phyloP scores from a whole-genome alignment of 805 yeast genomes.

The Vanderwaltozyma polyspora region DNA sequence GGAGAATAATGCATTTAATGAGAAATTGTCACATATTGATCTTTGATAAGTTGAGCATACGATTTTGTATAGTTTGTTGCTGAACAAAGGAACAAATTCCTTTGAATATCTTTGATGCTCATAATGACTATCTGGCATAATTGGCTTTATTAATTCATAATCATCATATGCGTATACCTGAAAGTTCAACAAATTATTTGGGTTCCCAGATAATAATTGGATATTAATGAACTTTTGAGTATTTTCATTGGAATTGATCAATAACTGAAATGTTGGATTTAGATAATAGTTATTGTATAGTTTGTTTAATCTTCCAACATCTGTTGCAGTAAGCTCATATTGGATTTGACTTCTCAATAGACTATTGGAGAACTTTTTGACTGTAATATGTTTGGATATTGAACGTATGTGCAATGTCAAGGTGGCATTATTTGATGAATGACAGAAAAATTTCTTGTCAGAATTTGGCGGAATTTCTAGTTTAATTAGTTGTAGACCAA shows the following conservation, averaged over 20 bases:
- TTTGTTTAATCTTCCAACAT: too few species aligned
- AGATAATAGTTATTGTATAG: conserved; percentile 8
- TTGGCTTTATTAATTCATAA: conserved; percentile 12
- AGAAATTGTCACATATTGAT: background rate
- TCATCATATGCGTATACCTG: conserved; percentile 18
- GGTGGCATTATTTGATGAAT: conserved; percentile 9
- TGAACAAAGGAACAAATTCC: conserved; percentile 8
- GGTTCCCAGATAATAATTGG: conserved; percentile 8
- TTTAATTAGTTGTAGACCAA: conserved; percentile 31
- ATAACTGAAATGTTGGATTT: conserved; percentile 18
- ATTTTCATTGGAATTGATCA: conserved; percentile 2
- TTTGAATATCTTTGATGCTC: conserved; percentile 5
- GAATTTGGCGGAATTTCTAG: conserved; percentile 5
- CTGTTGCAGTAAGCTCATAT: too few species aligned
- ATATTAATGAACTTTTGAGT: conserved; percentile 9
- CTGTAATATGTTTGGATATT: background rate
- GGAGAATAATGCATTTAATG: background rate
- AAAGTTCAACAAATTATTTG: conserved; percentile 9
- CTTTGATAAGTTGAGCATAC: conserved; percentile 8
- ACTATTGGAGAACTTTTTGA: too few species aligned
- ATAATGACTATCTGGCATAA: conserved; percentile 10
- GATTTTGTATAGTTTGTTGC: conserved; percentile 14
- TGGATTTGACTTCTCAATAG: too few species aligned
- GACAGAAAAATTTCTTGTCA: conserved; percentile 10
- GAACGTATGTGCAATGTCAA: conserved; percentile 1